phyloP scores from a whole-genome alignment of 768 basidiomycete genomes.

The Tremella mesenterica region DNA sequence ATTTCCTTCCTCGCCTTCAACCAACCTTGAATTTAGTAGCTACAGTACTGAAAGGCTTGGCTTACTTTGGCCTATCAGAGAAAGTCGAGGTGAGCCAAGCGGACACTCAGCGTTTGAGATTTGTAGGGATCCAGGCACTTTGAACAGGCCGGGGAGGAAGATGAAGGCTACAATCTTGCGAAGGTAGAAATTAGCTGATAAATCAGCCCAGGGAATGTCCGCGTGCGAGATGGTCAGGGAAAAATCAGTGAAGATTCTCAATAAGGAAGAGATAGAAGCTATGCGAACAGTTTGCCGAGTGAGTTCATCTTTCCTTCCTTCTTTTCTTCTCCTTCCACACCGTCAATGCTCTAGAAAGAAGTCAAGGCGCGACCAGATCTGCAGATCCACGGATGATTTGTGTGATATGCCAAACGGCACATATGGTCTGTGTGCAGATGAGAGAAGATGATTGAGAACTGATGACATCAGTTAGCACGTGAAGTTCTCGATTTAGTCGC shows the following conservation, averaged over 20 bases:
- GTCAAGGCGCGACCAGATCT: not conserved
- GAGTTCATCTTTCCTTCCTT: constrained; percentile 40
- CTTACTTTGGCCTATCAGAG: too few relatives aligned
- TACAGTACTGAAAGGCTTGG: too few relatives aligned
- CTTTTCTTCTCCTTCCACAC: not conserved
- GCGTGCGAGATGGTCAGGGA: constrained; percentile 46
- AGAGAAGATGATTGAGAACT: constrained; percentile 4
- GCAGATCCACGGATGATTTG: too few relatives aligned
- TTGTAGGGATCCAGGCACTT: too few relatives aligned
- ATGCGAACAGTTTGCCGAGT: constrained; percentile 83
- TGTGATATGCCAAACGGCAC: too few relatives aligned
- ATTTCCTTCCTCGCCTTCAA: constrained; percentile 1
- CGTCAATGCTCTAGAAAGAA: not conserved
- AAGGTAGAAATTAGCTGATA: too few relatives aligned
- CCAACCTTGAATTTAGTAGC: too few relatives aligned
- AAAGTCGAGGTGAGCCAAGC: too few relatives aligned
- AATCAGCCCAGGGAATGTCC: constrained; percentile 50
- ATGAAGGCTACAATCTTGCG: too few relatives aligned
- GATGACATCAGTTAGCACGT: constrained; percentile 59
- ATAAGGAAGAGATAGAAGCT: constrained; percentile 68
- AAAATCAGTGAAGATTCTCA: constrained; percentile 57
- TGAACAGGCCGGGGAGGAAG: too few relatives aligned
- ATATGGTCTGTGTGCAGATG: too few relatives aligned
- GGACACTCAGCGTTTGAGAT: too few relatives aligned
- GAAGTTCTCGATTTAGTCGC: constrained; percentile 93